A percentile compares a stretch with the other conserved stretches of the same genome.
These are phyloP conservation scores for Quillaja saponaria DNA, from an alignment of 306 rosid genomes.

Conservation along the genomic window DNA sequence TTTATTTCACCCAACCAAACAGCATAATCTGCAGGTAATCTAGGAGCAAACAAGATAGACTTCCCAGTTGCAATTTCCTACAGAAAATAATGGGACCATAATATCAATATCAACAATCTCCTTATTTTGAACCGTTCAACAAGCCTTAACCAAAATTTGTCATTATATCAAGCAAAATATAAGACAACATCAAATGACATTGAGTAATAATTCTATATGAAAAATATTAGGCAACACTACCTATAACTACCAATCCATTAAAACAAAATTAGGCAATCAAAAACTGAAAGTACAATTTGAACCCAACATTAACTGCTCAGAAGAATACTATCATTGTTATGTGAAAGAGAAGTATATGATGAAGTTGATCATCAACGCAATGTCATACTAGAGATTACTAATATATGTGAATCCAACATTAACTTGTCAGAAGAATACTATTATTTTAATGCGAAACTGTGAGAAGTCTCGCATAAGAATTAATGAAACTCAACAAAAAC, in stretches of 20 bases:
- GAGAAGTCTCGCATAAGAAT: background rate
- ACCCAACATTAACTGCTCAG: too few species aligned
- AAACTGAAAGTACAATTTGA: too few species aligned
- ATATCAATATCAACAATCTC: background rate
- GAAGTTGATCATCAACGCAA: background rate
- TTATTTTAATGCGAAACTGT: too few species aligned
- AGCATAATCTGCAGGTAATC: conserved; percentile 81
- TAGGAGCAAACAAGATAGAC: conserved; percentile 72
- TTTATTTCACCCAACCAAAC: conserved; percentile 89
- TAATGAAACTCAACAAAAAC: background rate
- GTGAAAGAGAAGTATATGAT: background rate
- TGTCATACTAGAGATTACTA: background rate
- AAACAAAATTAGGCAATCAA: too few species aligned
- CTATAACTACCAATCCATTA: too few species aligned
- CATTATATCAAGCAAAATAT: too few species aligned
- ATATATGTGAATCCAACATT: background rate
- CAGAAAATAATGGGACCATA: conserved; percentile 8
- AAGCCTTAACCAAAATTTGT: too few species aligned
- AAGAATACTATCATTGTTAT: too few species aligned
- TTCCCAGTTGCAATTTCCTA: conserved; percentile 77
- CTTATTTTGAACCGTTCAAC: too few species aligned
- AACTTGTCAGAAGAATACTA: background rate
- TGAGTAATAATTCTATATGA: too few species aligned
- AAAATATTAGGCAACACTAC: too few species aligned
- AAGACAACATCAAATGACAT: too few species aligned